Percentiles rank a stretch among this genome's conserved stretches.
Evolutionary conservation across 371 early-diverging fungal genomes (phyloP).

Genomic region (Lichtheimia corymbifera): DNA sequence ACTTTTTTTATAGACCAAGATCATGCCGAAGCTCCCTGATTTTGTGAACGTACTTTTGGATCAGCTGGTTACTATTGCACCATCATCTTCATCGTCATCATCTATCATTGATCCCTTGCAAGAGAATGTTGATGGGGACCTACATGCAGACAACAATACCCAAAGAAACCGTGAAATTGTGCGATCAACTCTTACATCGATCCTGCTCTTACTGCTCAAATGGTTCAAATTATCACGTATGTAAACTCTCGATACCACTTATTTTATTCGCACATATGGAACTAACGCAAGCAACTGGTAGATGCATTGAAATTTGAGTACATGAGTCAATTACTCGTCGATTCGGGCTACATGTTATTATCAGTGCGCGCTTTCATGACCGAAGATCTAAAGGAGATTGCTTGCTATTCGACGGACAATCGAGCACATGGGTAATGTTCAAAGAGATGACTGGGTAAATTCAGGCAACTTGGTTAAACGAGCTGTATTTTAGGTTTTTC

Average conservation of each 20-base stretch:
- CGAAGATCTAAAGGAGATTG: conserved; percentile 2
- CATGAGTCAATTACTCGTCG: conserved; percentile 73
- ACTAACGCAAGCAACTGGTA: conserved; percentile 12
- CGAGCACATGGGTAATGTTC: conserved; percentile 2
- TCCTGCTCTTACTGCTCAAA: conserved; percentile 67
- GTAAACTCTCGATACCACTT: not conserved
- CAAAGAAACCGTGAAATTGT: conserved; percentile 70
- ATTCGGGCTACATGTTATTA: conserved; percentile 78
- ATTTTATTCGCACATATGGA: not conserved
- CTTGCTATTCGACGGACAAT: not conserved
- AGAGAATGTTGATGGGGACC: not conserved
- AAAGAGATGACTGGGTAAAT: no score
- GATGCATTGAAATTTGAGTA: conserved; percentile 80
- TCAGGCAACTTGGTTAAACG: no score
- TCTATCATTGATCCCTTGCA: not conserved
- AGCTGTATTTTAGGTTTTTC: not conserved
- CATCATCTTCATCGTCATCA: not conserved
- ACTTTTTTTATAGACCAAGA: conserved; percentile 19
- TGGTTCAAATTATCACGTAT: conserved; percentile 71
- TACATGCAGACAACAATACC: conserved; percentile 46
- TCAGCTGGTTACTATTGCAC: conserved; percentile 35
- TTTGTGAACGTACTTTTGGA: conserved; percentile 46
- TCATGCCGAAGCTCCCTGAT: conserved; percentile 45
- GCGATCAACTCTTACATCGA: conserved; percentile 70
- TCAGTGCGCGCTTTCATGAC: not conserved